These are phyloP conservation scores for Trichoderma polysporum DNA, from an alignment of 2,329 filamentous ascomycete genomes.

Conservation along the genomic window DNA sequence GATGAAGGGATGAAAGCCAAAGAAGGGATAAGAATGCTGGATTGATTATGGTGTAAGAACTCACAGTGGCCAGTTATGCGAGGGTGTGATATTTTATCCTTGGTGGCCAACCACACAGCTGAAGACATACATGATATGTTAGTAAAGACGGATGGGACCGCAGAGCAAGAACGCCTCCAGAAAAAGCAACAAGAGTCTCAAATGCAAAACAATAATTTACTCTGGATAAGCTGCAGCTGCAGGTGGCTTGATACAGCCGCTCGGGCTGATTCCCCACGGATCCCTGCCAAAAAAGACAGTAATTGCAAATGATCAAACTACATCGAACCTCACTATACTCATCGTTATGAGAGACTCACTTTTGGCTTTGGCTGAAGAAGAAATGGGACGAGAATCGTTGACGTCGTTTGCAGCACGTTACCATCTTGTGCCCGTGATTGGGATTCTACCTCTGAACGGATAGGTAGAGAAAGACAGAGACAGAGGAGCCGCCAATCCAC, in stretches of 20 bases:
- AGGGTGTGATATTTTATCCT: neutral
- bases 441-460: neutral
- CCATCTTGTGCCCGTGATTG: neutral
- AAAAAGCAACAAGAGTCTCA: constrained; percentile 1
- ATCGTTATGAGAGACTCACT: neutral
- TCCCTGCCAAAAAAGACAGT: neutral
- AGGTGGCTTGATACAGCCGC: neutral
- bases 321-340: neutral
- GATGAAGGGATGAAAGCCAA: neutral
- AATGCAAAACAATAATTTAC: constrained; percentile 6
- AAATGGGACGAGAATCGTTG: neutral
- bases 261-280: neutral
- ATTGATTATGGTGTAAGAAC: neutral
- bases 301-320: neutral
- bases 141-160: neutral
- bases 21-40: neutral
- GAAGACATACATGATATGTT: neutral
- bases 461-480: neutral
- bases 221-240: constrained; percentile 13
- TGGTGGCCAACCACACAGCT: neutral
- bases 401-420: neutral
- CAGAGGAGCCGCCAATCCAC: neutral
- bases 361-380: neutral
- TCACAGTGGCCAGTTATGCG: neutral
- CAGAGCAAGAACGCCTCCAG: neutral